Conservation (phyloP, 1,284 basidiomycete species). For the Sphaerobolus stellatus region DNA sequence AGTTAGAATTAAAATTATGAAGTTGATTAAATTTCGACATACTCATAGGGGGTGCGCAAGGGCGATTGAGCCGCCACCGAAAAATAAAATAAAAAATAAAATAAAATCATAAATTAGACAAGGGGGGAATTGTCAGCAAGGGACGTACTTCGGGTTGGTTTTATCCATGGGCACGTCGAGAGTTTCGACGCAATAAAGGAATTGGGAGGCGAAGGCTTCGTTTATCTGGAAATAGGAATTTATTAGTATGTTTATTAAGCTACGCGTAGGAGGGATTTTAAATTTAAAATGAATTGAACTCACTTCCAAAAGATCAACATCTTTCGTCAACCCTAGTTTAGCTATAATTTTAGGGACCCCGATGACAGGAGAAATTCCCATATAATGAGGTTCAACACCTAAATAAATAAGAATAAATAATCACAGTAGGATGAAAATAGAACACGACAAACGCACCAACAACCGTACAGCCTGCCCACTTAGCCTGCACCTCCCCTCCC, state of each 20-base stretch:
- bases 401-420: constrained; percentile 37
- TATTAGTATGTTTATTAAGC: constrained; percentile 36
- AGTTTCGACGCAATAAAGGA: constrained; percentile 78
- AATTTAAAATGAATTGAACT: no score
- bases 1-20: no score
- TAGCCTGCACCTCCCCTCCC: constrained; percentile 84
- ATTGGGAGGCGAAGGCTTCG: constrained; percentile 81
- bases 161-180: constrained; percentile 78
- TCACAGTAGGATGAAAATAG: constrained; percentile 1
- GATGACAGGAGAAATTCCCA: constrained; percentile 84
- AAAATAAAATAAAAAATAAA: neutral
- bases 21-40: constrained; percentile 59
- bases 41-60: constrained; percentile 79
- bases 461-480: constrained; percentile 81
- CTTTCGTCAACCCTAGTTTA: constrained; percentile 71
- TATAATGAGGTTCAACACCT: constrained; percentile 83
- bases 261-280: constrained; percentile 26
- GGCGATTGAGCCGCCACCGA: constrained; percentile 84
- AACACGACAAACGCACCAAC: constrained; percentile 56
- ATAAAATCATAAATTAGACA: no score
- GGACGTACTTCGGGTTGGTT: constrained; percentile 83
- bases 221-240: constrained; percentile 57
- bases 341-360: constrained; percentile 82
- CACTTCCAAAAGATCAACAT: constrained; percentile 88
- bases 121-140: no score